A percentile compares a stretch with the other conserved stretches of the same genome.
These are phyloP conservation scores for Cryphonectria parasitica DNA, from an alignment of 2,329 filamentous ascomycete species.

Conservation along the genomic window DNA sequence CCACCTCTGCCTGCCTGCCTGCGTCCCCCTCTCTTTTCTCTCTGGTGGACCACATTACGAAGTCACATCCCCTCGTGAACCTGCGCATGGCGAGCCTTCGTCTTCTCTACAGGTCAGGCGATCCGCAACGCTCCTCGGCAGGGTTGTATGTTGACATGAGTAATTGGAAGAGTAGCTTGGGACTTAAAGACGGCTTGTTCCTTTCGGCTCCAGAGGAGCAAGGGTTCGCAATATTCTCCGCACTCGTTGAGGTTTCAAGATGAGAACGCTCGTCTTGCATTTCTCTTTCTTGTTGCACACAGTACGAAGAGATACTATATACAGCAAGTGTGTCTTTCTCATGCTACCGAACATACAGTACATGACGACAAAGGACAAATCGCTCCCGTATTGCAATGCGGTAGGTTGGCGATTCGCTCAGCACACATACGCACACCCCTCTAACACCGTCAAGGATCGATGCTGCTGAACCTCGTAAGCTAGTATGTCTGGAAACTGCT, in stretches of 20 bases:
- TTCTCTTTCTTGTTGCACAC: background rate
- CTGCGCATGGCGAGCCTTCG: constrained; percentile 18
- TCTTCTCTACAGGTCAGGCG: constrained; percentile 4
- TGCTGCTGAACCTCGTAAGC: background rate
- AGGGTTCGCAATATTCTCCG: constrained; percentile 19
- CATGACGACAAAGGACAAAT: constrained; percentile 1
- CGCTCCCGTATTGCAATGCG: constrained; percentile 10
- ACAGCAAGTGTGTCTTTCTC: background rate
- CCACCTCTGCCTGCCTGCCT: background rate
- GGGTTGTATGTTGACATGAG: constrained; percentile 9
- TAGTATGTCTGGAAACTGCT: background rate
- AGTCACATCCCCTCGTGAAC: constrained; percentile 12
- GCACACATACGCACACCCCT: background rate
- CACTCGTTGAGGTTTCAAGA: constrained; percentile 21
- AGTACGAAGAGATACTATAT: background rate
- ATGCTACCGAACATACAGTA: background rate
- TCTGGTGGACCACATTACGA: constrained; percentile 18
- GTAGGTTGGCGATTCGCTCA: constrained; percentile 18
- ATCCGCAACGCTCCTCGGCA: constrained; percentile 16
- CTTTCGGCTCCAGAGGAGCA: constrained; percentile 20
- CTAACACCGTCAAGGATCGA: background rate
- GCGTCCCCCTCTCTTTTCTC: background rate
- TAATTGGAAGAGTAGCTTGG: constrained; percentile 10
- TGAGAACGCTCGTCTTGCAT: constrained; percentile 15
- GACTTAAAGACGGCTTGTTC: background rate